Evolutionary conservation across 352 stramenopile species (phyloP).

Genomic region (Phytophthora pinifolia): DNA sequence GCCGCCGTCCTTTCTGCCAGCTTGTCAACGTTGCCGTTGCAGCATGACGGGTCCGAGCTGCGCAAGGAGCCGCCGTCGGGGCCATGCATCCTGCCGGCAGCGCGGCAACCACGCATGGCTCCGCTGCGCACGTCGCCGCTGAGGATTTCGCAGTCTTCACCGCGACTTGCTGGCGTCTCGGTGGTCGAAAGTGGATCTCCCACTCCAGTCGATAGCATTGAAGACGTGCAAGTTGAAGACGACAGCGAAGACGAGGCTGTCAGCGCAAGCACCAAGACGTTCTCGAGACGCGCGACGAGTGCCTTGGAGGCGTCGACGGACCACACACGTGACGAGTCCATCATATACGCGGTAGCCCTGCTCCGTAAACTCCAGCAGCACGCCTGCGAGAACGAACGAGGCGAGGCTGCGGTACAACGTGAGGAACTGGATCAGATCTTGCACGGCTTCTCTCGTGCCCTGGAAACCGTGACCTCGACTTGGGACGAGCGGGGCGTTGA

Average conservation of each 20-base stretch:
- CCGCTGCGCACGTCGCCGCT: conserved; percentile 12
- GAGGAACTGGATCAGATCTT: conserved; percentile 64
- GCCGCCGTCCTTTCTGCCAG: conserved; percentile 26
- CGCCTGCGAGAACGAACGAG: conserved; percentile 29
- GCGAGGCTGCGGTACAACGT: conserved; percentile 41
- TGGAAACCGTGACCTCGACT: conserved; percentile 45
- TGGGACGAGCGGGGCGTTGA: conserved; percentile 52
- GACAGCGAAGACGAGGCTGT: conserved; percentile 4
- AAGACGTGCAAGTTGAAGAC: conserved; percentile 17
- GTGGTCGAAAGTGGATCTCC: conserved; percentile 17
- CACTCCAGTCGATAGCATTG: background rate
- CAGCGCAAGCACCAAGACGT: background rate
- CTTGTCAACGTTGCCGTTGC: conserved; percentile 25
- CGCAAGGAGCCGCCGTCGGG: conserved; percentile 17
- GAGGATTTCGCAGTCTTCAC: conserved; percentile 32
- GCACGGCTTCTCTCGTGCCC: conserved; percentile 52
- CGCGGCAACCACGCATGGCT: conserved; percentile 12
- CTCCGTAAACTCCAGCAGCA: conserved; percentile 60
- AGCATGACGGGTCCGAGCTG: conserved; percentile 14
- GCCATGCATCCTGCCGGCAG: conserved; percentile 15
- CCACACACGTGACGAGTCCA: conserved; percentile 39
- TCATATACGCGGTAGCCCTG: conserved; percentile 59
- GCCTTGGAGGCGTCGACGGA: conserved; percentile 25
- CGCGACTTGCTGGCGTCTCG: conserved; percentile 23
- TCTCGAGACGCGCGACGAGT: conserved; percentile 19